Percentiles rank a stretch among this genome's conserved stretches.
phyloP scores from a whole-genome alignment of 2,329 filamentous ascomycete species.

The Alternaria tenuissima region DNA sequence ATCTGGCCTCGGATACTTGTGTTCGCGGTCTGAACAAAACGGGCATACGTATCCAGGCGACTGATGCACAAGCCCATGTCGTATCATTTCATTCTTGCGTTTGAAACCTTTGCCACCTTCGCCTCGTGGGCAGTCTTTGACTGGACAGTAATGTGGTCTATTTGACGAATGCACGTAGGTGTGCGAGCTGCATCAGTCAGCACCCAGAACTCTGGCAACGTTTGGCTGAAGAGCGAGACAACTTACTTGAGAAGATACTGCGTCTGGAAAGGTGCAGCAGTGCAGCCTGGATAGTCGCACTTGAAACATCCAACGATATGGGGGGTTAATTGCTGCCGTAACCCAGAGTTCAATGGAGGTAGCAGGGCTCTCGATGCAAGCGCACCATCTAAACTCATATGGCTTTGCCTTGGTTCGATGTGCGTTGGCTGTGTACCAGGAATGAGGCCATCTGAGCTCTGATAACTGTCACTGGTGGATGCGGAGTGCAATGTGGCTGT shows the following conservation, averaged over 20 bases:
- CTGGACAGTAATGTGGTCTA: constrained; percentile 70
- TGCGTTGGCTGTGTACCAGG: constrained; percentile 40
- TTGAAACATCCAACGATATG: constrained; percentile 49
- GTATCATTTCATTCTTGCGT: constrained; percentile 74
- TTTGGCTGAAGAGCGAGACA: neutral
- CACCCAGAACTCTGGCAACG: neutral
- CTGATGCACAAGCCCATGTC: constrained; percentile 88
- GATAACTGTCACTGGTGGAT: constrained; percentile 46
- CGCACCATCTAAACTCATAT: constrained; percentile 43
- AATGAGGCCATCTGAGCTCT: constrained; percentile 48
- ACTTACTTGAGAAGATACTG: constrained; percentile 75
- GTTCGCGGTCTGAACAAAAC: constrained; percentile 91
- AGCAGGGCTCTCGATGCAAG: constrained; percentile 43
- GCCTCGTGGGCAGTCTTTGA: constrained; percentile 65
- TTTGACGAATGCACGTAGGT: constrained; percentile 71
- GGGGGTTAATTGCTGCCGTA: constrained; percentile 37
- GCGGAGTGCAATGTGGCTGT: constrained; percentile 44
- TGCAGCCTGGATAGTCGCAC: constrained; percentile 72
- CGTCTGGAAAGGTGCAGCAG: constrained; percentile 77
- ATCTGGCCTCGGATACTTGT: constrained; percentile 93
- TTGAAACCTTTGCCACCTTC: constrained; percentile 73
- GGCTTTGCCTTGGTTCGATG: constrained; percentile 37
- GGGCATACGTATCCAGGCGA: constrained; percentile 96
- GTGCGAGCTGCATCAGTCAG: constrained; percentile 65
- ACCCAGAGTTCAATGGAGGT: constrained; percentile 40